Base-by-base conservation (phyloP, 192 early-diverging fungal species). In the Umbelopsis isabellina region DNA sequence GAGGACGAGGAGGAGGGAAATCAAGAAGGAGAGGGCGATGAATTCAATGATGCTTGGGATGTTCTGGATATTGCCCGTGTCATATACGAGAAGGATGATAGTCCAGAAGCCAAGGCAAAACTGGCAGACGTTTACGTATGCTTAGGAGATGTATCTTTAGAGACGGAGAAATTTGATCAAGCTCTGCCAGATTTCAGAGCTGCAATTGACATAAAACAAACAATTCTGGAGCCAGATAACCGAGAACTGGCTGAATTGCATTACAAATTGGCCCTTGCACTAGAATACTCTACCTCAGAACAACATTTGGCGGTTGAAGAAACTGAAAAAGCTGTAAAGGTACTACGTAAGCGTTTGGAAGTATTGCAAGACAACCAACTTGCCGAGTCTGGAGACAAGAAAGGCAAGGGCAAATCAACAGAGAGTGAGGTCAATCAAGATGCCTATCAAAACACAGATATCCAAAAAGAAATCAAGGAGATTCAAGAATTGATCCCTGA, bases 91-190 rank as follows among this genome's bases (percentile, higher is more conserved):
- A 86, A 91, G 22, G 61, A 69, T 18, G 82, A 76, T 10, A 75
- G 71, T 10, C 77, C 85, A 46, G 81, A 83, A 46, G 72, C 82
- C 13, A 73, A 84, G 71, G 58, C 84, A 41, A 69, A 86, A 72
- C 75, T 91, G 69, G 85, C 91, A 33, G 88, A 92, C 80, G 79
- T 94, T 67, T 86, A 90, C 70, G 76, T 93, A 67, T 83, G 85
- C 0, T 81, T 97, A 27, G 94, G 95, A 44, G 95, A 97, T 74
- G 88, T 97, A 8, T 94, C 91, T 7, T 79, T 97, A 66, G 95
- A 97, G 77, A 88, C 89, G 10, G 91, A 88, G 55, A 88, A 87
- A 74, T 91, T 91, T 80, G 85, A 88, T 53, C 84, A 88, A 69
- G 91, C 91, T 1, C 75, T 88, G 16, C 72, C 80, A 16, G 91